A percentile compares a stretch with the other conserved stretches of the same genome.
Evolutionary conservation across 2,329 filamentous ascomycete species (phyloP).

Genomic region (Fusarium albosuccineum): DNA sequence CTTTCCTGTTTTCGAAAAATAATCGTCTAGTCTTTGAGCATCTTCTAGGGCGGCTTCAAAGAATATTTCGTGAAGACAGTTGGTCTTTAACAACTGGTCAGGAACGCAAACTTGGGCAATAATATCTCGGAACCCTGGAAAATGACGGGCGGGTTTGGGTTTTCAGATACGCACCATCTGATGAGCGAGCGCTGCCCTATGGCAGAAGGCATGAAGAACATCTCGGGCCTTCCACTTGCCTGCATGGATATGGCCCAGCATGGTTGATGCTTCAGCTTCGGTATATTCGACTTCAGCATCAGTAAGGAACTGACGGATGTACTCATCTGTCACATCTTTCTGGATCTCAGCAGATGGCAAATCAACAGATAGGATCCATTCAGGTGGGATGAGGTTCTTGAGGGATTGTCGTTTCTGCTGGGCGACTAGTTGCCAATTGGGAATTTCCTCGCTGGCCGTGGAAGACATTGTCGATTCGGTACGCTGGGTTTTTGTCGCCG

Average conservation of each 20-base stretch:
- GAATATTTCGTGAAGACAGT: background rate
- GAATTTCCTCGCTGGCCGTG: no score
- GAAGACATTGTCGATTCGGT: no score
- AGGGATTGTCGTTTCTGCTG: background rate
- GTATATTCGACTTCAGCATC: background rate
- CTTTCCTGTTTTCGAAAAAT: background rate
- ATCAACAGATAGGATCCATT: background rate
- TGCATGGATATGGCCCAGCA: background rate
- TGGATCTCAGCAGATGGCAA: background rate
- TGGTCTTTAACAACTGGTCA: background rate
- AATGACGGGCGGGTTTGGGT: no score
- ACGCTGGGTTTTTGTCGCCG: no score
- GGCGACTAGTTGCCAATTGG: background rate
- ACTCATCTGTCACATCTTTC: background rate
- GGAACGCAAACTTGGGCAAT: no score
- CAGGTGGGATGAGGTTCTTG: background rate
- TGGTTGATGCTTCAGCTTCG: background rate
- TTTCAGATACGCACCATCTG: background rate
- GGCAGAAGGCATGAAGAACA: constrained; percentile 8
- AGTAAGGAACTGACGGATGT: background rate
- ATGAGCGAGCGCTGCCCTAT: constrained; percentile 6
- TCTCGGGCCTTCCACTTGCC: constrained; percentile 3
- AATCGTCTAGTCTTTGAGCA: background rate
- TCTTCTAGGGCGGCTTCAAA: background rate
- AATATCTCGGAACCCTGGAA: no score